Evolutionary conservation across 176 grass and related monocot genomes (phyloP).

Genomic region (Cymbopogon citratus): DNA sequence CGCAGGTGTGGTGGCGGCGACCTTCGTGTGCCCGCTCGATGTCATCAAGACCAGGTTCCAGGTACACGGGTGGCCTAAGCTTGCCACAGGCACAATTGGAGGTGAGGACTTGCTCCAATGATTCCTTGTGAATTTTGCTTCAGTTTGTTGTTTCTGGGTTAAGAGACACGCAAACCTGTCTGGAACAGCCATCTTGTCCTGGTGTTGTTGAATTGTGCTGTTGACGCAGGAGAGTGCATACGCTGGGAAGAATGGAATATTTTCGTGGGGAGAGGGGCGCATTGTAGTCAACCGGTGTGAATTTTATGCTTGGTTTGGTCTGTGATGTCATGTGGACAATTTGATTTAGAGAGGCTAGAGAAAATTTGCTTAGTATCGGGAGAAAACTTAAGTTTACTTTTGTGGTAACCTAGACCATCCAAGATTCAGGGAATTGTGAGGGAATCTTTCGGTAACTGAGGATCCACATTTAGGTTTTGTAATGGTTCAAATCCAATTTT

Average conservation of each 20-base stretch:
- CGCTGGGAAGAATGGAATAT: not conserved
- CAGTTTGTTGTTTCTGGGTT: not conserved
- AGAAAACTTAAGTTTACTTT: not conserved
- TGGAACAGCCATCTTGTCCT: not conserved
- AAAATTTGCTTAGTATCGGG: not conserved
- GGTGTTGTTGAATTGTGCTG: not conserved
- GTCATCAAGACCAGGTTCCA: constrained; percentile 99
- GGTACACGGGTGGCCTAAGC: constrained; percentile 70
- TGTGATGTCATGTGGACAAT: not conserved
- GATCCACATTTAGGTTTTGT: not conserved
- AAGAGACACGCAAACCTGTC: not conserved
- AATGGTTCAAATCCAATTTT: not conserved
- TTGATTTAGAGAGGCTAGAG: not conserved
- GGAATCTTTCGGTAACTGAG: not conserved
- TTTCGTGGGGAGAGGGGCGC: not conserved
- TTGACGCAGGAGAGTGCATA: not conserved
- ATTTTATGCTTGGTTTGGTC: not conserved
- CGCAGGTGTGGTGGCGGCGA: constrained; percentile 76
- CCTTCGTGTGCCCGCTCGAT: constrained; percentile 97
- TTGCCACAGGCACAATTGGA: constrained; percentile 31
- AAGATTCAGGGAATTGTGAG: not conserved
- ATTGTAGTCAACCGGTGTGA: not conserved
- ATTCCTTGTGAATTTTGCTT: not conserved
- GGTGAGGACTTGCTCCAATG: constrained; percentile 27
- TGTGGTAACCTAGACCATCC: not conserved